Percentiles rank a stretch among this genome's conserved stretches.
Evolutionary conservation across 2,329 filamentous ascomycete genomes (phyloP).

Genomic region (Fusarium sp.): DNA sequence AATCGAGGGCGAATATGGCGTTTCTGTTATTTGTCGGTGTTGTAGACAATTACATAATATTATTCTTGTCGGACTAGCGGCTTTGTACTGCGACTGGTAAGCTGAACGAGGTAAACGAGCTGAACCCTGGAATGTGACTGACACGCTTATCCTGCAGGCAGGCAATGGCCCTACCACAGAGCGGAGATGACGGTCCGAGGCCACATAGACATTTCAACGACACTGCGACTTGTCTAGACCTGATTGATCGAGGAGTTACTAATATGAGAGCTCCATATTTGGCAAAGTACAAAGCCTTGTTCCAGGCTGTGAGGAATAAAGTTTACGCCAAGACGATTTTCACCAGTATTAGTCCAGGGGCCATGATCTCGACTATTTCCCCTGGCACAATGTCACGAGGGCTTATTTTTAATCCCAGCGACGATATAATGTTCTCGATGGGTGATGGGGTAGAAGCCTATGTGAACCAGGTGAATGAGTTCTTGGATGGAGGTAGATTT

Average conservation of each 20-base stretch:
- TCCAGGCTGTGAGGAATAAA: neutral
- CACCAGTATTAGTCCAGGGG: neutral
- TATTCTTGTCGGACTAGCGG: neutral
- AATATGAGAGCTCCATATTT: neutral
- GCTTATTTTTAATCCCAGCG: neutral
- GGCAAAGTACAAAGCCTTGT: neutral
- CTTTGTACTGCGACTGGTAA: constrained; percentile 1
- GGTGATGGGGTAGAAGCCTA: neutral
- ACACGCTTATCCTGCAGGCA: neutral
- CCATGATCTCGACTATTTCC: neutral
- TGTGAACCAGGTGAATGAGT: neutral
- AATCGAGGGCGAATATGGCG: neutral
- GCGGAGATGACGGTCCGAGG: neutral
- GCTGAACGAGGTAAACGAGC: neutral
- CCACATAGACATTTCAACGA: neutral
- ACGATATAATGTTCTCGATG: neutral
- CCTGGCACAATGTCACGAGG: neutral
- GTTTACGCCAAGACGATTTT: neutral
- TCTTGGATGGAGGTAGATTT: neutral
- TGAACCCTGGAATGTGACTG: neutral
- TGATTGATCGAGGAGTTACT: rapidly evolving
- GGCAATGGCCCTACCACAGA: neutral
- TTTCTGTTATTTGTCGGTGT: neutral
- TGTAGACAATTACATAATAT: constrained; percentile 3
- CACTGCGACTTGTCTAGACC: neutral